Evolutionary conservation across 2,329 filamentous ascomycete species (phyloP).

Genomic region (Coniella vitis): DNA sequence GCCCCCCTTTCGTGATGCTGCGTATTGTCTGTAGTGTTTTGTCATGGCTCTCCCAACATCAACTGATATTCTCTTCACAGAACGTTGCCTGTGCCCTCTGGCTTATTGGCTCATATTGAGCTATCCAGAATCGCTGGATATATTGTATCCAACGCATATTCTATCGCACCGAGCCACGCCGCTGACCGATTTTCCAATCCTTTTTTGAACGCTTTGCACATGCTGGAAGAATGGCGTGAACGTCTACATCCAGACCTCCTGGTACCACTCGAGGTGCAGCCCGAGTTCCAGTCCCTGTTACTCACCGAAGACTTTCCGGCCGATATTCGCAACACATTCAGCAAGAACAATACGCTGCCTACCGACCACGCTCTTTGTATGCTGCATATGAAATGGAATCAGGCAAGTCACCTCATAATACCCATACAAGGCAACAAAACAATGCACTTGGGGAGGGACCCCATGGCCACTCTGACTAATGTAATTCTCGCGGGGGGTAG

Average conservation of each 20-base stretch:
- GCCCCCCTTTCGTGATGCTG: too few species aligned
- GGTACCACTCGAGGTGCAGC: conserved; percentile 26
- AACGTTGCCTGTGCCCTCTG: conserved; percentile 35
- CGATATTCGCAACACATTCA: conserved; percentile 18
- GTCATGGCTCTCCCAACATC: not conserved
- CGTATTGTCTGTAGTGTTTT: conserved; percentile 6
- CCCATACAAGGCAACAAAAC: not conserved
- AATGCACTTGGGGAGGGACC: too few species aligned
- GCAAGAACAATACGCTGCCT: not conserved
- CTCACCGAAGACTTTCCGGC: conserved; percentile 16
- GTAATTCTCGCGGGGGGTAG: too few species aligned
- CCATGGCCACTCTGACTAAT: conserved; percentile 3
- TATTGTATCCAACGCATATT: conserved; percentile 41
- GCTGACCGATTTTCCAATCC: not conserved
- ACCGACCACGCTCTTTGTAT: conserved; percentile 36
- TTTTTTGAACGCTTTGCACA: conserved; percentile 33
- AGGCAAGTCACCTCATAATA: conserved; percentile 22
- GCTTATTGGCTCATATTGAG: conserved; percentile 39
- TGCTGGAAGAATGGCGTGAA: conserved; percentile 31
- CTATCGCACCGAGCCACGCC: conserved; percentile 24
- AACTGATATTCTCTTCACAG: conserved; percentile 21
- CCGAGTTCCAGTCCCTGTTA: conserved; percentile 19
- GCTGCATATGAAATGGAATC: conserved; percentile 44
- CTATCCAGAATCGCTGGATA: conserved; percentile 41
- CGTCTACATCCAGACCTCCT: conserved; percentile 26